phyloP scores from a whole-genome alignment of 2,329 filamentous ascomycete species.

The Aspergillus sergii region DNA sequence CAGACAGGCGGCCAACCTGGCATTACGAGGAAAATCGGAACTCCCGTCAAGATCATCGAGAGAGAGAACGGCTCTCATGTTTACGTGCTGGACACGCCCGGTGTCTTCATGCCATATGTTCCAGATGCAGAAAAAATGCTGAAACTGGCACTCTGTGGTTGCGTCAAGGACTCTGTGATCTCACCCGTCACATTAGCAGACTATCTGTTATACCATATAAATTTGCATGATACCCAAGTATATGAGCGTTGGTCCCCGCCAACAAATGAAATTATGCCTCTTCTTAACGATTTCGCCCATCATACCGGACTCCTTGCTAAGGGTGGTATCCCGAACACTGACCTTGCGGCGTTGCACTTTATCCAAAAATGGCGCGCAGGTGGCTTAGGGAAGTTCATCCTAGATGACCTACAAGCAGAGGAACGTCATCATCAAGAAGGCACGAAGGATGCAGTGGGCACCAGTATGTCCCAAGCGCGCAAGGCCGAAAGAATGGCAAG shows the following conservation, averaged over 20 bases:
- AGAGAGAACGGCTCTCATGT: slow-evolving; percentile 62
- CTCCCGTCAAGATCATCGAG: slow-evolving; percentile 77
- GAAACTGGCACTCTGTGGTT: slow-evolving; percentile 87
- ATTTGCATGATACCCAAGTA: slow-evolving; percentile 62
- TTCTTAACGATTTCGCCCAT: slow-evolving; percentile 70
- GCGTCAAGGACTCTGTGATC: slow-evolving; percentile 87
- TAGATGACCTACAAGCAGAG: slow-evolving; percentile 73
- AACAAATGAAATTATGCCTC: slow-evolving; percentile 79
- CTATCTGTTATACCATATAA: slow-evolving; percentile 85
- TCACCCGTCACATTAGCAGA: slow-evolving; percentile 78
- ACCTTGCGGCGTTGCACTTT: slow-evolving; percentile 76
- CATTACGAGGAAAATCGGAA: slow-evolving; percentile 82
- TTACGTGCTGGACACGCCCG: slow-evolving; percentile 88
- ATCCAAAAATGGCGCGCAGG: slow-evolving; percentile 82
- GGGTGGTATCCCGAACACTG: slow-evolving; percentile 70
- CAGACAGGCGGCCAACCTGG: slow-evolving; percentile 85
- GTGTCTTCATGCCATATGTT: slow-evolving; percentile 93
- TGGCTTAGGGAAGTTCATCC: slow-evolving; percentile 71
- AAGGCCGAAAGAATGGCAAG: slow-evolving; percentile 41
- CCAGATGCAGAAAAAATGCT: slow-evolving; percentile 85
- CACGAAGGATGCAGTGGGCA: slow-evolving; percentile 31
- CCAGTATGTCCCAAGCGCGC: slow-evolving; percentile 48
- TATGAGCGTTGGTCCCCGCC: slow-evolving; percentile 69
- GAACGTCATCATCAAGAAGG: slow-evolving; percentile 53
- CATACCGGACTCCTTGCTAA: slow-evolving; percentile 76